phyloP scores from a whole-genome alignment of 306 rosid genomes.

The Datisca glomerata region DNA sequence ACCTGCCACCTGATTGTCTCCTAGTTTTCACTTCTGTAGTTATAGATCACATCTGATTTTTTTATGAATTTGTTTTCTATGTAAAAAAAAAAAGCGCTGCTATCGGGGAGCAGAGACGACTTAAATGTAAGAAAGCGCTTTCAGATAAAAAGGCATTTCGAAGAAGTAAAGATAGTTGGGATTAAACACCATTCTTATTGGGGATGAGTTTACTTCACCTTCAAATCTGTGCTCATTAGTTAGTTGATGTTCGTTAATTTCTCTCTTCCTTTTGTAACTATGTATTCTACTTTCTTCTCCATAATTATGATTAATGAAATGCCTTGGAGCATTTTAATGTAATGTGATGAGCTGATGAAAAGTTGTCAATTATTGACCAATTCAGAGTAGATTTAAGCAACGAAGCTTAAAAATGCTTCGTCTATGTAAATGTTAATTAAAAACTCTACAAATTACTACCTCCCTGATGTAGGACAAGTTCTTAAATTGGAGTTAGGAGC shows the following conservation, averaged over 20 bases:
- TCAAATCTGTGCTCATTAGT: background rate
- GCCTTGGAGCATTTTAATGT: no score
- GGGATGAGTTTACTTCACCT: background rate
- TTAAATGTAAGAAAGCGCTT: constrained; percentile 76
- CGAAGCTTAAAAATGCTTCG: no score
- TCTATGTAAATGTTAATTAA: no score
- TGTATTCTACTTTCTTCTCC: background rate
- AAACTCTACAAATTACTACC: no score
- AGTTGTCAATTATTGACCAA: no score
- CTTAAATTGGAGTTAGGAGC: no score
- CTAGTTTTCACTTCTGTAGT: background rate
- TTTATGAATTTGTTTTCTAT: background rate
- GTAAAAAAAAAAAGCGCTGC: constrained; percentile 49
- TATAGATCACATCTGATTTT: background rate
- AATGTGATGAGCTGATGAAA: no score
- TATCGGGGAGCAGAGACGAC: constrained; percentile 84
- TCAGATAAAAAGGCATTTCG: constrained; percentile 73
- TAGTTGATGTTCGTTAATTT: no score
- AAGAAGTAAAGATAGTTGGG: constrained; percentile 81
- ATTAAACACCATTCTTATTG: constrained; percentile 9
- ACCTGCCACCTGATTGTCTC: constrained; percentile 2
- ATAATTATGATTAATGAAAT: background rate
- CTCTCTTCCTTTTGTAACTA: no score
- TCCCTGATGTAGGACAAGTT: no score
- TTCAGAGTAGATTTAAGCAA: no score